Base-by-base conservation (phyloP, 2,329 filamentous ascomycete species). In the Colletotrichum plurivorum region DNA sequence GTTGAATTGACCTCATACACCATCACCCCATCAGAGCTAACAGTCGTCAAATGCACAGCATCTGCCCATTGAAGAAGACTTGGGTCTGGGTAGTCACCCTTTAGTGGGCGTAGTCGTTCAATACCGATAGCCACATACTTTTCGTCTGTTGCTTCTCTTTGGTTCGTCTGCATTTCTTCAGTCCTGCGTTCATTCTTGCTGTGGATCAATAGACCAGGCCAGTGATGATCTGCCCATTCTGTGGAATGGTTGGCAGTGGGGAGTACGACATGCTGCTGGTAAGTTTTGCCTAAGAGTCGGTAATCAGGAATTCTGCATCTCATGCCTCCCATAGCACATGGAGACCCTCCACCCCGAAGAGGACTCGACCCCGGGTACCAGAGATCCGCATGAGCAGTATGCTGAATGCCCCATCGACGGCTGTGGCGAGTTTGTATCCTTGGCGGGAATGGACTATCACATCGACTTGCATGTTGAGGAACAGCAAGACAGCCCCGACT, bases 341-440 rank as follows among this genome's bases (percentile, higher is more conserved):
- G 76, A 77, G 62, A 72, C 69, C 43, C 72, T 71, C 25, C 75
- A 78, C 56, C 72, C 75, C 46, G 74, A 75, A 22, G 36, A 51
- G 12, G 59, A 55, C 36, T 27, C 52, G 31, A n/a, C 49, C n/a
- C 39, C 59, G 27, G 27, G 27, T 27, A 52, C 64, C 16, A 61
- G 64, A 84, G 87, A 1, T 72, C 85, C 41, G 20, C 57, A 49
- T 41, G 64, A 57, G 16, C 57, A 58, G 46, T 63, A 68, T 53
- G 57, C 57, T 6, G 64, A 70, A 20, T 68, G 67, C 39, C 57
- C 57, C 8, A 55, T 70, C n/a, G 84, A 87, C 16, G 85, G 84
- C 22, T 93, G 91, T 74, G 87, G 87, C 39, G 90, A 93, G 76
- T 76, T 83, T n/a, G 76, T 70, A 16, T 41, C 64, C 18, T 91